Base-by-base conservation (phyloP, 2,329 filamentous ascomycete species). In the Xylaria sp. region DNA sequence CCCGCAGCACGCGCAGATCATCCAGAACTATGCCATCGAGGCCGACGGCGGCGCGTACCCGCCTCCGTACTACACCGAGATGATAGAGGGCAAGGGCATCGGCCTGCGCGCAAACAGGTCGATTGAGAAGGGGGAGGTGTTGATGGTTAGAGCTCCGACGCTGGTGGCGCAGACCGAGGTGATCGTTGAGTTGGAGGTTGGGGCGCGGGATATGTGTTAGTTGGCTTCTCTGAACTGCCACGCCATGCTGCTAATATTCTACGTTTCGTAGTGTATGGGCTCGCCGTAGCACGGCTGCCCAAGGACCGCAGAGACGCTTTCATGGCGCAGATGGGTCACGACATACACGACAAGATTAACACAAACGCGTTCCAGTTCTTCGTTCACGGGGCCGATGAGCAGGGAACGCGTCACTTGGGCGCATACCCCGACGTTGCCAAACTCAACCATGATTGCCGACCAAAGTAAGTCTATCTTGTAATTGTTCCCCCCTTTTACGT, bases 391-490 rank as follows among this genome's bases (percentile, higher is more conserved):
- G 70, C 71, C 51, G 72, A 69, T 2, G 53, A 70, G 7, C 60
- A 69, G 12, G 62, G 69, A 1, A 68, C 68, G 1, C 65, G 69
- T 2, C 78, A 79, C 50, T 60, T 78, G 3, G 75, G 70, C 3
- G 69, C 67, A 9, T 79, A 74, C 50, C 75, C 76, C 4, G 74
- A 77, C 17, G 70, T 76, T 2, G 72, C 74, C 25, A 68, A 69
- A 40, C 66, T 78, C 7, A 79, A 79, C 55, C 78, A 79, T 51
- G 77, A 78, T 63, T 80, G 78, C 50, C 70, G 77, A 42, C 77
- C 78, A 28, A 79, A 79, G 77, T 78, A 56, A 74, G 75, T 60
- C 1, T 43, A 6, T n/a, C 15, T 25, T 11, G 2, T 17, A 8
- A 33, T 9, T 3, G 11, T 4, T 5, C 21, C 14, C 12, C n/a